Percentiles rank a stretch among this genome's conserved stretches.
These are phyloP conservation scores for Yarrowia alimentaria DNA, from an alignment of 805 yeast genomes.

Conservation along the genomic window DNA sequence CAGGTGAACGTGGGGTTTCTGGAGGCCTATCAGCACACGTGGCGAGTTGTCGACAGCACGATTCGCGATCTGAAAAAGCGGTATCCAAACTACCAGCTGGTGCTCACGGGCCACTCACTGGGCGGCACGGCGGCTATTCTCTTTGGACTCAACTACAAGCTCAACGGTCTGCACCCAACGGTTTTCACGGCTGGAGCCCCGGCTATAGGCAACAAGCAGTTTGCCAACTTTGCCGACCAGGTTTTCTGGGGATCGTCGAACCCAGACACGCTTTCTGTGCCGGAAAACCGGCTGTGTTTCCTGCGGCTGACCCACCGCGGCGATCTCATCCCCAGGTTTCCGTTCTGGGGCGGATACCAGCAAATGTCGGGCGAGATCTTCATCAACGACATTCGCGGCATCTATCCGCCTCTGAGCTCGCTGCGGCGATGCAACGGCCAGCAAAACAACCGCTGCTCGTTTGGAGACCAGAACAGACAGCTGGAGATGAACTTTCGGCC, in stretches of 20 bases:
- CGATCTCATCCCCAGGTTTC: conserved; percentile 9
- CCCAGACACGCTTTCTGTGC: conserved; percentile 1
- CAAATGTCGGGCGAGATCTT: conserved; percentile 23
- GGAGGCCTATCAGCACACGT: conserved; percentile 4
- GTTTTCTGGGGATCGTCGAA: conserved; percentile 13
- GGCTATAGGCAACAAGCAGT: conserved; percentile 5
- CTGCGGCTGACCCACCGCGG: conserved; percentile 6
- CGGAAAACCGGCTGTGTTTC: neutral
- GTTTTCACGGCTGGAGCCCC: conserved; percentile 13
- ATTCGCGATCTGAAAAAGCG: neutral
- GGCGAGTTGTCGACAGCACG: neutral
- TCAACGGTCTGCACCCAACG: neutral
- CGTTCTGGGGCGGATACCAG: conserved; percentile 21
- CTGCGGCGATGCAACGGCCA: conserved; percentile 12
- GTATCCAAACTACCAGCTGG: conserved; percentile 1
- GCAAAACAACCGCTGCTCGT: conserved; percentile 7
- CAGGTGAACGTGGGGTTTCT: conserved; percentile 8
- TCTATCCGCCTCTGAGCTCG: neutral
- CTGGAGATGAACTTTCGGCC: conserved; percentile 18
- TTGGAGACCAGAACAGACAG: conserved; percentile 16
- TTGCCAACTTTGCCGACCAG: conserved; percentile 14
- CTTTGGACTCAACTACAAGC: conserved; percentile 12
- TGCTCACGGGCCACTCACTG: conserved; percentile 2
- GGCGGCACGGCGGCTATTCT: conserved; percentile 16
- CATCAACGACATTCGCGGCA: conserved; percentile 6